Evolutionary conservation across 2,329 filamentous ascomycete genomes (phyloP).

Genomic region (Aspergillus fumigatus): DNA sequence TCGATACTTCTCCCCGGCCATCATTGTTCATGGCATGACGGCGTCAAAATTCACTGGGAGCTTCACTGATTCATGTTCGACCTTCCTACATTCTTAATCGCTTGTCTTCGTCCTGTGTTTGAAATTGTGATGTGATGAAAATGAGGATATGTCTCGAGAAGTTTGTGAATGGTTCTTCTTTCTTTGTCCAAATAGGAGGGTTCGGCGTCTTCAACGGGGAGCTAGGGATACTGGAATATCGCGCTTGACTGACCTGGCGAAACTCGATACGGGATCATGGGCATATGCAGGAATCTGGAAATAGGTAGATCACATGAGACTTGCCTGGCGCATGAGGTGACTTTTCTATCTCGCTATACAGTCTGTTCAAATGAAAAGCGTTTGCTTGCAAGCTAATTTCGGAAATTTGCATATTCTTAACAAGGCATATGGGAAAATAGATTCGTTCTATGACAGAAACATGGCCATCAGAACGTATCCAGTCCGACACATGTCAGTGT

Average conservation of each 20-base stretch:
- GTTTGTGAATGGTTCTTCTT: slow-evolving; percentile 16
- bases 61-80: slow-evolving; percentile 9
- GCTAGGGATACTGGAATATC: slow-evolving; percentile 14
- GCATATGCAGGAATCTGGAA: slow-evolving; percentile 20
- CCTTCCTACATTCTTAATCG: slow-evolving; percentile 7
- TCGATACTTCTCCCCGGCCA: slow-evolving; percentile 17
- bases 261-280: slow-evolving; percentile 20
- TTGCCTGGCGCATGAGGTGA: slow-evolving; percentile 16
- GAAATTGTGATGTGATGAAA: slow-evolving; percentile 19
- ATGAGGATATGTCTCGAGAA: slow-evolving; percentile 20
- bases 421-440: not conserved
- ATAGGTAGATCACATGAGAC: slow-evolving; percentile 14
- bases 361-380: slow-evolving; percentile 13
- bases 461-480: not conserved
- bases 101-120: slow-evolving; percentile 17
- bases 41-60: slow-evolving; percentile 26
- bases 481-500: not conserved
- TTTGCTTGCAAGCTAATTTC: not conserved
- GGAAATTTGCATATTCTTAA: not conserved
- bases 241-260: slow-evolving; percentile 14
- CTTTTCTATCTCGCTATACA: slow-evolving; percentile 19
- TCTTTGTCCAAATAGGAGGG: slow-evolving; percentile 18
- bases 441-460: no score
- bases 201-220: slow-evolving; percentile 22
- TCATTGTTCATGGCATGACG: slow-evolving; percentile 28